phyloP scores from a whole-genome alignment of 495 filamentous ascomycete species.

The Hyaloscypha variabilis region DNA sequence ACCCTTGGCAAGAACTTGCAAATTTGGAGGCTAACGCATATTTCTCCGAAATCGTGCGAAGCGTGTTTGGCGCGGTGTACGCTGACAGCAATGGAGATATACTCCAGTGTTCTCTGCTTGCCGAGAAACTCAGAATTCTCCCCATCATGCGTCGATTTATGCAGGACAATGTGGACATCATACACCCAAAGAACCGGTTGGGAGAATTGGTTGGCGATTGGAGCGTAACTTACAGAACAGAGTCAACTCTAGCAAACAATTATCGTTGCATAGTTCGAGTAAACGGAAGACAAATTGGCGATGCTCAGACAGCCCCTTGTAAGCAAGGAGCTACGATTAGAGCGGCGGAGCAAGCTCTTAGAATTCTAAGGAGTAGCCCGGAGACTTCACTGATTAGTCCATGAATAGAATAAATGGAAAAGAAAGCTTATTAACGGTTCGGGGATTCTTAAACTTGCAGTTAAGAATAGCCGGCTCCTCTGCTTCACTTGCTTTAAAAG shows the following conservation, averaged over 20 bases:
- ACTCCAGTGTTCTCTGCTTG: not conserved
- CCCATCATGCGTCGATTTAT: not conserved
- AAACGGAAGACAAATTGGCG: not conserved
- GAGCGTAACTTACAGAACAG: not conserved
- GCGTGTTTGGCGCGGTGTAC: slow-evolving; percentile 76
- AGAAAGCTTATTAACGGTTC: not conserved
- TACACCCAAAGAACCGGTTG: not conserved
- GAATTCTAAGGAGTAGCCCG: not conserved
- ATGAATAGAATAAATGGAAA: not conserved
- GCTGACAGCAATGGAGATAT: slow-evolving; percentile 1
- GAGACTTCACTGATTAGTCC: not conserved
- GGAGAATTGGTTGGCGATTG: not conserved
- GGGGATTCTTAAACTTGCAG: too few species aligned
- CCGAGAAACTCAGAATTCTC: not conserved
- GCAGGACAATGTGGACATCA: not conserved
- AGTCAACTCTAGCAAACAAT: not conserved
- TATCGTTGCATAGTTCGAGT: not conserved
- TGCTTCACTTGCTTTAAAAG: too few species aligned
- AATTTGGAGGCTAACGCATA: slow-evolving; percentile 72
- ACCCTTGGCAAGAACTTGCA: slow-evolving; percentile 75
- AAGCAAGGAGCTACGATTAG: not conserved
- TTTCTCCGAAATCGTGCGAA: slow-evolving; percentile 84
- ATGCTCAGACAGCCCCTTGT: not conserved
- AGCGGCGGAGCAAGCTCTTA: not conserved
- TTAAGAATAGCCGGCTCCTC: too few species aligned